Conservation (phyloP, 108 stramenopile species). For the Poteriospumella lacustris region DNA sequence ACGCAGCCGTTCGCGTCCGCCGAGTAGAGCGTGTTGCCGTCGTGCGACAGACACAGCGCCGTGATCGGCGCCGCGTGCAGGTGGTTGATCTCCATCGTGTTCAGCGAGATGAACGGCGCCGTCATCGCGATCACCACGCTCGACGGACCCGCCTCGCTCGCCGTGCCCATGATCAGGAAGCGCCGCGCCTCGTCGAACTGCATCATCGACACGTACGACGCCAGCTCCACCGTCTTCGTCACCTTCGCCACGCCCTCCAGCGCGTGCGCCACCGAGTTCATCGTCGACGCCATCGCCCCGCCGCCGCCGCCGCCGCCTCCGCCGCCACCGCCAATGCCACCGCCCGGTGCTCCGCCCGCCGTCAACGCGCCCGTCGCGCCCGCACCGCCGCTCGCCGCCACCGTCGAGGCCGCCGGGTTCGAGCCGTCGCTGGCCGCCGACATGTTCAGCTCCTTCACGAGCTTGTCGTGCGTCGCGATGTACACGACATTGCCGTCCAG, state of each 20-base stretch:
- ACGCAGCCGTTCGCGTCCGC: constrained; percentile 8
- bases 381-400: no score
- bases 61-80: constrained; percentile 18
- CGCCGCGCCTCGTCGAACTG: neutral
- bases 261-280: no score
- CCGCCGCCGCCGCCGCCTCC: neutral
- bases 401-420: no score
- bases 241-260: neutral
- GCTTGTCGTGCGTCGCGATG: neutral
- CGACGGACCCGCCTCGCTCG: neutral
- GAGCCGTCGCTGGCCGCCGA: neutral
- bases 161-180: neutral
- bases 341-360: neutral
- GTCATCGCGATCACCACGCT: neutral
- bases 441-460: constrained; percentile 7
- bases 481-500: neutral
- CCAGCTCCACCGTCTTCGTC: neutral
- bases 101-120: neutral
- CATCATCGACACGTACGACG: neutral
- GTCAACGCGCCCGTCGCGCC: neutral
- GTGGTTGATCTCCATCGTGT: neutral
- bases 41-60: neutral
- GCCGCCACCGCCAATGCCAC: neutral
- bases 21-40: neutral
- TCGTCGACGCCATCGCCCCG: neutral